Base-by-base conservation (phyloP, 2,329 filamentous ascomycete genomes). In the Didymella glomerata region DNA sequence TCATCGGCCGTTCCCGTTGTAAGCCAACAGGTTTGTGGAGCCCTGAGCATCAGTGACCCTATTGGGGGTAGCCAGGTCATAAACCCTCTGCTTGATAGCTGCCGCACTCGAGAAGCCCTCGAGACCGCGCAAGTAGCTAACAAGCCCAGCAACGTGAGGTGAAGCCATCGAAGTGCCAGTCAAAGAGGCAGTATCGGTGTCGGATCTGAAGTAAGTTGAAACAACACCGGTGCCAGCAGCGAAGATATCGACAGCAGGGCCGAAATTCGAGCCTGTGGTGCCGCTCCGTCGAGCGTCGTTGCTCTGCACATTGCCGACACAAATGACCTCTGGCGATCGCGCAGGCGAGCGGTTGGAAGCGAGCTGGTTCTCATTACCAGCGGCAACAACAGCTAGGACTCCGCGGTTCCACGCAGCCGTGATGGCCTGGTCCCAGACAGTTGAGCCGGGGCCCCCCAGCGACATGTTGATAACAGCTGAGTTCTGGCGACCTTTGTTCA, bases 101-200 rank as follows among this genome's bases (percentile, higher is more conserved):
- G 57, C 57, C 0, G 70, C 70, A n/a, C 54, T 66, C 14, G 53
- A 63, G 14, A 56, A 30, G 1, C 75, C 75, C 57, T 83, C 78
- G 13, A 84, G 74, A n/a, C 76, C 76, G 79, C 90, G 87, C 30
- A 91, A 78, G 76, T 91, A 91, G 27, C 87, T 88, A 14, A 86
- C 87, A 3, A 91, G 80, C 47, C 89, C 89, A 47, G 86, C 84
- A 53, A 91, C 82, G 72, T 90, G 88, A 1, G 89, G 89, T 13
- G 84, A 83, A 25, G 89, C 87, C 86, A 88, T 88, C 34, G 82
- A 86, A 6, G 87, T 89, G 32, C 87, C 87, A 14, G 80, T 83
- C 67, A 86, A 79, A 27, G 69, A 79, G 47, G 76, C 76, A 72
- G 63, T 70, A 1, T 67, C 67, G 20, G 57, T 82, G 24, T 83